Evolutionary conservation across 768 basidiomycete genomes (phyloP).

Genomic region (Termitomyces sp.): DNA sequence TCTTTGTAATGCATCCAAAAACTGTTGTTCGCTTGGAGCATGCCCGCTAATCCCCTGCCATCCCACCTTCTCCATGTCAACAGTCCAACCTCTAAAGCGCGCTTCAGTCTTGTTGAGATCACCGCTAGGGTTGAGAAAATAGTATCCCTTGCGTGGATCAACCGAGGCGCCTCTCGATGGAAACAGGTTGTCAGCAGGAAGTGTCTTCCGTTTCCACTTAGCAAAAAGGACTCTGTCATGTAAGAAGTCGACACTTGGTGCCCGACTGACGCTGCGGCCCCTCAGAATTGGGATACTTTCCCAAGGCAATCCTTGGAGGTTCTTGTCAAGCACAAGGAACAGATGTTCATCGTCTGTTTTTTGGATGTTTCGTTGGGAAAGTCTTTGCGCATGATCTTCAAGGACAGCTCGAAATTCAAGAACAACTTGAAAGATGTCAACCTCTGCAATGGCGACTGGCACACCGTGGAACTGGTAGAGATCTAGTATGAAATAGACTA

Average conservation of each 20-base stretch:
- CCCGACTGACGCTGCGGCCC: slow-evolving; percentile 84
- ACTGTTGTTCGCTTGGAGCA: slow-evolving; percentile 78
- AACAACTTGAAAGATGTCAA: slow-evolving; percentile 87
- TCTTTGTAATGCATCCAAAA: slow-evolving; percentile 62
- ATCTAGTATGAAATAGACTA: slow-evolving; percentile 91
- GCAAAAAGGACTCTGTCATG: slow-evolving; percentile 73
- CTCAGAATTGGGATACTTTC: slow-evolving; percentile 87
- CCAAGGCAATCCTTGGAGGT: slow-evolving; percentile 89
- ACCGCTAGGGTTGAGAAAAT: slow-evolving; percentile 87
- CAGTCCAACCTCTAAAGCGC: slow-evolving; percentile 75
- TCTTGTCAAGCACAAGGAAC: slow-evolving; percentile 88
- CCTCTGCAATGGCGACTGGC: slow-evolving; percentile 82
- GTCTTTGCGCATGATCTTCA: slow-evolving; percentile 58
- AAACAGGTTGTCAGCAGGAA: slow-evolving; percentile 10
- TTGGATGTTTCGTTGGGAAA: slow-evolving; percentile 19
- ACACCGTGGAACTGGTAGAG: slow-evolving; percentile 92
- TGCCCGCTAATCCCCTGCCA: slow-evolving; percentile 83
- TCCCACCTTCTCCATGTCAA: slow-evolving; percentile 62
- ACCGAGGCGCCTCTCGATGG: slow-evolving; percentile 46
- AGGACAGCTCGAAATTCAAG: slow-evolving; percentile 76
- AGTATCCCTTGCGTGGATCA: slow-evolving; percentile 69
- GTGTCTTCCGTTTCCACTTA: slow-evolving; percentile 29
- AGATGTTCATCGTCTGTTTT: slow-evolving; percentile 56
- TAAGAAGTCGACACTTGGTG: slow-evolving; percentile 86
- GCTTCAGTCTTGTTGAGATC: slow-evolving; percentile 83